These are phyloP conservation scores for Hypericum androsaemum DNA, from an alignment of 345 rosid genomes.

Conservation along the genomic window DNA sequence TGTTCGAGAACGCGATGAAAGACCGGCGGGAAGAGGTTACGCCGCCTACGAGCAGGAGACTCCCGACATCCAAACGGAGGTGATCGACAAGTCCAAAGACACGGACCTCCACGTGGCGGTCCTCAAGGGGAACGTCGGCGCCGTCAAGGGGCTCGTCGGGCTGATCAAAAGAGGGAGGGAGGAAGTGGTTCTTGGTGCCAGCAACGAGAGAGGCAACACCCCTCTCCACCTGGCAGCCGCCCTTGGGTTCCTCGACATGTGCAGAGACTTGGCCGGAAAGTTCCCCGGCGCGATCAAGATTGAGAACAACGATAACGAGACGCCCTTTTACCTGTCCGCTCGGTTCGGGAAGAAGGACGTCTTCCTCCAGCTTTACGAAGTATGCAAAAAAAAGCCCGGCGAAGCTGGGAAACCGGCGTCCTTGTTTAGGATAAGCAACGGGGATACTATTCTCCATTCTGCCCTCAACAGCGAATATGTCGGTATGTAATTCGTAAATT, in stretches of 20 bases:
- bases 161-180: constrained; percentile 1
- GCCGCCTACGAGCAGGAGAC: not conserved
- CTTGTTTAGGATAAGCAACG: not conserved
- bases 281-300: constrained; percentile 9
- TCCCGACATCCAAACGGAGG: not conserved
- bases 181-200: not conserved
- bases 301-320: constrained; percentile 25
- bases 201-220: constrained; percentile 23
- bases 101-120: constrained; percentile 41
- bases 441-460: constrained; percentile 29
- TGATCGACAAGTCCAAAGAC: constrained; percentile 25
- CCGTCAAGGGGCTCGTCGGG: constrained; percentile 12
- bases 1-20: constrained; percentile 28
- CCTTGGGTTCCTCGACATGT: constrained; percentile 29
- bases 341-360: constrained; percentile 24
- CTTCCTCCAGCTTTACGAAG: constrained; percentile 23
- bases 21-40: constrained; percentile 28
- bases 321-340: constrained; percentile 36
- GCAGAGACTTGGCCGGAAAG: constrained; percentile 9
- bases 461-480: constrained; percentile 28
- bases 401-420: constrained; percentile 2
- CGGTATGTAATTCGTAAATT: constrained; percentile 16
- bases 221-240: constrained; percentile 39
- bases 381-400: constrained; percentile 1
- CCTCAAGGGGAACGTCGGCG: constrained; percentile 18